phyloP scores from a whole-genome alignment of 257 asterid species.

The Nicotiana tomentosiformis region DNA sequence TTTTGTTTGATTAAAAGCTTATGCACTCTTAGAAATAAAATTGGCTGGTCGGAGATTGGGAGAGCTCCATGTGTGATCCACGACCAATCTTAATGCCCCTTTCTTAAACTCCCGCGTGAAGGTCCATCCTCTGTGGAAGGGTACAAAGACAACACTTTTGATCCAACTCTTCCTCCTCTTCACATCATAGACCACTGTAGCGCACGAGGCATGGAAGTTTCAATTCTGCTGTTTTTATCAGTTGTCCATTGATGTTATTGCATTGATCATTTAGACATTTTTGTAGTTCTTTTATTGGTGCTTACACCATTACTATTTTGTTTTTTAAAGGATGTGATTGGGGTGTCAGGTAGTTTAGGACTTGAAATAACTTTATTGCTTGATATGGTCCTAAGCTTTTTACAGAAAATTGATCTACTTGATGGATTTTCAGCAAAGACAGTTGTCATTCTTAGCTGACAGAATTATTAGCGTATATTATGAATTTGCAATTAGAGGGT shows the following conservation, averaged over 20 bases:
- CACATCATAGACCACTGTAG: not conserved
- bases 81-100: not conserved
- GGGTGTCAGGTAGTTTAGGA: constrained; percentile 2
- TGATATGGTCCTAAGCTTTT: not conserved
- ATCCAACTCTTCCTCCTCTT: not conserved
- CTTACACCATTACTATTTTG: not conserved
- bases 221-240: not conserved
- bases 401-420: not conserved
- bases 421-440: not conserved
- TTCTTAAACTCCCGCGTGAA: not conserved
- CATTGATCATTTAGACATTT: not conserved
- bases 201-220: not conserved
- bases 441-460: not conserved
- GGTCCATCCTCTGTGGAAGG: not conserved
- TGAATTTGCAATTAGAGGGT: not conserved
- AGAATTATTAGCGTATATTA: not conserved
- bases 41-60: constrained; percentile 9
- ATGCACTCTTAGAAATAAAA: not conserved
- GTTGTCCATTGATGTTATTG: not conserved
- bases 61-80: not conserved
- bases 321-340: not conserved
- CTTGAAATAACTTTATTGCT: not conserved
- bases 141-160: not conserved
- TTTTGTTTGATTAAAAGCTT: constrained; percentile 23
- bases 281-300: not conserved